A percentile compares a stretch with the other conserved stretches of the same genome.
These are phyloP conservation scores for Blumeriella jaapii DNA, from an alignment of 2,329 filamentous ascomycete genomes.

Conservation along the genomic window DNA sequence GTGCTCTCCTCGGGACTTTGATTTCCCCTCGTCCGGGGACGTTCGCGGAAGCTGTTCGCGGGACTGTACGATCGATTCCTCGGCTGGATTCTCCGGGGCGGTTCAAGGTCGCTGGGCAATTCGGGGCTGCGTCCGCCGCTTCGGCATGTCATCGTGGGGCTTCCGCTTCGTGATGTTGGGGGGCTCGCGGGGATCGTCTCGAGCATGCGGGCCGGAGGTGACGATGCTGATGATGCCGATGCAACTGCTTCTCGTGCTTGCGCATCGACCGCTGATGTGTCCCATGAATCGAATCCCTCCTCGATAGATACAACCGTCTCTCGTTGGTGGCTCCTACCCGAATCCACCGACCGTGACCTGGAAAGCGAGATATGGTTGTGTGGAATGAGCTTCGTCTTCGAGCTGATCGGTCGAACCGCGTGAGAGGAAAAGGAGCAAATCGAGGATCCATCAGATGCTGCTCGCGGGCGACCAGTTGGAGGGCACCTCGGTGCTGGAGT, in stretches of 20 bases:
- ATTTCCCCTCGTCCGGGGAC: constrained; percentile 7
- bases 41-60: constrained; percentile 17
- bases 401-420: constrained; percentile 42
- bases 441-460: constrained; percentile 36
- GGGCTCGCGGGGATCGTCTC: constrained; percentile 63
- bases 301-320: constrained; percentile 27
- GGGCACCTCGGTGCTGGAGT: constrained; percentile 16
- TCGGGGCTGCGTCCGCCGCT: no score
- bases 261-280: constrained; percentile 55
- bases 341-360: constrained; percentile 38
- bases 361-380: constrained; percentile 29
- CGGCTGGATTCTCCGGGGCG: no score
- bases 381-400: constrained; percentile 42
- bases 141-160: no score
- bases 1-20: constrained; percentile 28
- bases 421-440: constrained; percentile 38
- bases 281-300: constrained; percentile 67
- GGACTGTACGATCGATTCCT: no score
- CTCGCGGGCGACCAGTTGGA: constrained; percentile 33
- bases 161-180: constrained; percentile 51
- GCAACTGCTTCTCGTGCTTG: constrained; percentile 47
- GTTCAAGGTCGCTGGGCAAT: no score
- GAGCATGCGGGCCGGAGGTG: constrained; percentile 42
- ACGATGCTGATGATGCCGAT: constrained; percentile 28
- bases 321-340: constrained; percentile 26